Percentiles rank a stretch among this genome's conserved stretches.
Conservation (phyloP, 139 green algal species). For the Eudorina sp. region DNA sequence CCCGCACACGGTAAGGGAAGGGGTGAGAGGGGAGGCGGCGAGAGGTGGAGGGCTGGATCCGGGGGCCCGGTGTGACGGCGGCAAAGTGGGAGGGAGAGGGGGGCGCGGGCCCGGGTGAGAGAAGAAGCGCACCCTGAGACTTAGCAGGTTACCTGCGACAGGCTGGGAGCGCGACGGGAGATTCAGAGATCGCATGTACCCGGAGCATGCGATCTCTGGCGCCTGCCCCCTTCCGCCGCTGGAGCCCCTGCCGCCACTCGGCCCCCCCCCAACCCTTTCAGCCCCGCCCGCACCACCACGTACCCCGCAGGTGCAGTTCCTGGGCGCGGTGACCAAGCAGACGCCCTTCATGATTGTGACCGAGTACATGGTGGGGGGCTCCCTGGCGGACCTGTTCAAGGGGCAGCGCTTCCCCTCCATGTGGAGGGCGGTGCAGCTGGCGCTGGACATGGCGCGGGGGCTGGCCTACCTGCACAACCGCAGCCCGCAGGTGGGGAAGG, state of each 20-base stretch:
- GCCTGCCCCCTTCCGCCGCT: too few relatives aligned
- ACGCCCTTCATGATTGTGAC: constrained; percentile 93
- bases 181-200: too few relatives aligned
- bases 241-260: too few relatives aligned
- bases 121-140: too few relatives aligned
- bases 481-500: constrained; percentile 56
- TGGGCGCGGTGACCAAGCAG: constrained; percentile 89
- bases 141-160: too few relatives aligned
- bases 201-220: too few relatives aligned
- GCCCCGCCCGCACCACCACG: not conserved
- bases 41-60: not conserved
- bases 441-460: constrained; percentile 87
- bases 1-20: constrained; percentile 65
- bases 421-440: constrained; percentile 82
- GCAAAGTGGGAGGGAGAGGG: too few relatives aligned
- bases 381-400: constrained; percentile 61
- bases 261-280: not conserved
- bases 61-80: too few relatives aligned
- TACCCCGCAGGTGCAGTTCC: constrained; percentile 75
- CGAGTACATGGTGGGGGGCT: constrained; percentile 64
- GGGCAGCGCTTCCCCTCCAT: constrained; percentile 51
- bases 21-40: not conserved
- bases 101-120: too few relatives aligned
- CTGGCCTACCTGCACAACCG: constrained; percentile 94
- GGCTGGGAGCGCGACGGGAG: too few relatives aligned